These are phyloP conservation scores for Pleurotus tuber-regium DNA, from an alignment of 768 basidiomycete species.

Conservation along the genomic window DNA sequence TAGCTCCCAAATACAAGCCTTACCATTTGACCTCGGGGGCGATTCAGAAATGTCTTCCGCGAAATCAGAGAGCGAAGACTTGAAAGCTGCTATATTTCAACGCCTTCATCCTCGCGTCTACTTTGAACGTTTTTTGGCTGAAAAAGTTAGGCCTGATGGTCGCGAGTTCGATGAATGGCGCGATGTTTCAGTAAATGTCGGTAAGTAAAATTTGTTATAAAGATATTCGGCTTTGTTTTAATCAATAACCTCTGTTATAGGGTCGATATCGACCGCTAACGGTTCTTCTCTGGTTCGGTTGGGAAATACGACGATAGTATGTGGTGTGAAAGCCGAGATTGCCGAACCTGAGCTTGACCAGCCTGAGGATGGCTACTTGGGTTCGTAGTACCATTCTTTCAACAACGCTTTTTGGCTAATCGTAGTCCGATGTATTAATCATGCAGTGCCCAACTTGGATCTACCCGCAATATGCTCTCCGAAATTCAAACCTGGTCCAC, in stretches of 20 bases:
- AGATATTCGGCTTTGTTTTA: too few relatives aligned
- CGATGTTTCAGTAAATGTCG: slow-evolving; percentile 74
- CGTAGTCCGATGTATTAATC: background rate
- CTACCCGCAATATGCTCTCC: slow-evolving; percentile 92
- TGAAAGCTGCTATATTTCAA: slow-evolving; percentile 68
- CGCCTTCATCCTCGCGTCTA: slow-evolving; percentile 88
- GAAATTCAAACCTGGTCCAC: slow-evolving; percentile 93
- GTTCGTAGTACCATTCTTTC: slow-evolving; percentile 39
- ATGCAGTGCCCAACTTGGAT: slow-evolving; percentile 89
- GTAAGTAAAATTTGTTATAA: too few relatives aligned
- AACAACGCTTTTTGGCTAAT: background rate
- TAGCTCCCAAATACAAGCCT: too few relatives aligned
- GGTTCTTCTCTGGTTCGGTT: slow-evolving; percentile 90
- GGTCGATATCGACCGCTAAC: slow-evolving; percentile 91
- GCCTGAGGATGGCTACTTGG: slow-evolving; percentile 78
- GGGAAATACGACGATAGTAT: slow-evolving; percentile 93
- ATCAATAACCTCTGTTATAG: too few relatives aligned
- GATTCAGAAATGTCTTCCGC: too few relatives aligned
- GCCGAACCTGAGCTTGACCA: slow-evolving; percentile 83
- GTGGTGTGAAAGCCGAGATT: slow-evolving; percentile 94
- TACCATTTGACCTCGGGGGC: too few relatives aligned
- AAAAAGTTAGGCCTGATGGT: slow-evolving; percentile 82
- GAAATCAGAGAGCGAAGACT: too few relatives aligned
- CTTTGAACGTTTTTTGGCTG: slow-evolving; percentile 79
- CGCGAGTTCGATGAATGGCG: slow-evolving; percentile 69